Base-by-base conservation (phyloP, 129 eudicot species). In the Flaveria brownii region DNA sequence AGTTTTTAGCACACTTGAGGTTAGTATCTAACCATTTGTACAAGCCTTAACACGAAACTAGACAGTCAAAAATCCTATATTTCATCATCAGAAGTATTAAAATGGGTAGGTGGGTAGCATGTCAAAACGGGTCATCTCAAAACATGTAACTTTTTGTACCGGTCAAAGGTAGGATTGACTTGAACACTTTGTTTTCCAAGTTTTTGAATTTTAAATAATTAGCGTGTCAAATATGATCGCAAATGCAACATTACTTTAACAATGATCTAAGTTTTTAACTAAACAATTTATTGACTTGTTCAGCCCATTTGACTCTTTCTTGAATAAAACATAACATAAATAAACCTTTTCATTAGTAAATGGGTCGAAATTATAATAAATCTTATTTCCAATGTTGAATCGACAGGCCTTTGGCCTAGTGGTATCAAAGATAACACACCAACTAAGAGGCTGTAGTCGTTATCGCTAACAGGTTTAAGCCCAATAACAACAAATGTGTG, bases 1-100 rank as follows among this genome's bases (percentile, higher is more conserved):
- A 68, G 92, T 95, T 47, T 95, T 95, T 78, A 95, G 96, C 88
- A 95, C 97, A 6, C 97, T 95, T 20, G 99, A 95, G 99, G 99
- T 91, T 16, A 30, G 86, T 84, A 71, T 69, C 15, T 15, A 18
- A 36, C 18, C 41, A 23, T 49, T 59, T 47, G 33, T 11, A 60
- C 67, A 60, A 60, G 41, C 5, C 36, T 60, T 60, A 59, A 59
- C 7, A 22, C 11, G 2, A 22, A 59, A 22, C 33, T 10, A 11
- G 64, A 22, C 36, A 9, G 7, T 23, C 14, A 22, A 59, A 59
- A 2, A 10, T 59, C 15, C 16, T 23, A 9, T 22, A 22, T 22
- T 57, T 59, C 41, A 25, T 13, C 17, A 61, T 26, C 2, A 26
- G 18, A 61, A 28, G 41, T 13, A 17, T 13, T 2, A 23, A 23